phyloP scores from a whole-genome alignment of 1,139 yeast species.

The Pichia inconspicua region DNA sequence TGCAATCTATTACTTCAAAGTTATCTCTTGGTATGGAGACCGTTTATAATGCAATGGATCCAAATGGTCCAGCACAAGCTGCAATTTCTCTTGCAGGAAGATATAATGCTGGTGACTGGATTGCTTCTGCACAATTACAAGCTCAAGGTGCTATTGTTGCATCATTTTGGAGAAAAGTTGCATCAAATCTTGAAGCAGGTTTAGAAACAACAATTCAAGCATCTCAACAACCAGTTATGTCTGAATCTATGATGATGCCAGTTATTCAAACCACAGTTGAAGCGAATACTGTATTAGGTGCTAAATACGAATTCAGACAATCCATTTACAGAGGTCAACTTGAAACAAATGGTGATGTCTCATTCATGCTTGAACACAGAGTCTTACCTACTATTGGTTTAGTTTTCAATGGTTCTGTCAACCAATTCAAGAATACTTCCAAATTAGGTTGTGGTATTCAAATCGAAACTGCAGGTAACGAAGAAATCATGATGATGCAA shows the following conservation, averaged over 20 bases:
- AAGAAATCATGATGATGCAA: slow-evolving; percentile 69
- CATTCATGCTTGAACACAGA: slow-evolving; percentile 87
- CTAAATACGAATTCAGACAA: slow-evolving; percentile 96
- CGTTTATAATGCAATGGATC: slow-evolving; percentile 74
- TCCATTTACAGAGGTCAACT: slow-evolving; percentile 92
- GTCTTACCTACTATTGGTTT: slow-evolving; percentile 86
- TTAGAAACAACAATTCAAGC: slow-evolving; percentile 84
- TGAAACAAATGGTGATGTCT: slow-evolving; percentile 85
- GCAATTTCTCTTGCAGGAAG: slow-evolving; percentile 89
- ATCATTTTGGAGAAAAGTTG: slow-evolving; percentile 89
- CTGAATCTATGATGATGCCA: slow-evolving; percentile 61
- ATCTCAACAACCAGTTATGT: slow-evolving; percentile 69
- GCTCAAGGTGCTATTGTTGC: slow-evolving; percentile 88
- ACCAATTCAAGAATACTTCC: slow-evolving; percentile 77
- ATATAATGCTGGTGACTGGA: slow-evolving; percentile 83
- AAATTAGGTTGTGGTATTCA: slow-evolving; percentile 91
- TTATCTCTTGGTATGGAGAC: slow-evolving; percentile 90
- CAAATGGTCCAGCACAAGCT: slow-evolving; percentile 81
- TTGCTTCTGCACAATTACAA: slow-evolving; percentile 88
- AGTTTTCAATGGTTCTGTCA: slow-evolving; percentile 89
- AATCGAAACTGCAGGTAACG: slow-evolving; percentile 91
- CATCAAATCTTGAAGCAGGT: slow-evolving; percentile 94
- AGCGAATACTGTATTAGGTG: slow-evolving; percentile 91
- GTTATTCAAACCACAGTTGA: slow-evolving; percentile 76
- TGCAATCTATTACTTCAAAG: slow-evolving; percentile 81